Evolutionary conservation across 1,284 basidiomycete genomes (phyloP), one percentile per base, ranked within the genome.

Genomic region (Macrocystidia cucumis): DNA sequence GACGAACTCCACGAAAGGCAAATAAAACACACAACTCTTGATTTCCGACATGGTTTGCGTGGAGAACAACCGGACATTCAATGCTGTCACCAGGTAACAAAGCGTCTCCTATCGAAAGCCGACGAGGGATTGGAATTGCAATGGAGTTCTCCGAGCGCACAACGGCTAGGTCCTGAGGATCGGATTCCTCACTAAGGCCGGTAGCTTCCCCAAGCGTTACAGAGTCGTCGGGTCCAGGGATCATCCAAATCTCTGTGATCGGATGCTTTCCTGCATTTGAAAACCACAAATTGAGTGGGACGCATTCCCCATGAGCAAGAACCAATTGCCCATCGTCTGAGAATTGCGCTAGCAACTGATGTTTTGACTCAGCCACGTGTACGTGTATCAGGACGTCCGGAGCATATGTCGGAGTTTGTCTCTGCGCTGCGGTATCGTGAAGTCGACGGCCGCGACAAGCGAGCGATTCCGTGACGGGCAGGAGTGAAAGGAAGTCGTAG

Each of bases 201-300:
- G n/a, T n/a, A n/a, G n/a, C n/a, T 23, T 35, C 18, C 2, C 52
- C 54, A 4, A 81, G 33, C 69, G 73, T 80, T n/a, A 85, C 47
- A 40, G 73, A 74, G 50, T 85, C 77, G 16, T 75, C 68, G 12
- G 60, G 47, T 18, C 72, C 73, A 31, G 64, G 47, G 3, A 88
- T 60, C 37, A 84, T 52, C 85, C 85, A 89, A 19, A 83, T 49
- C 43, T 88, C 85, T 12, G 55, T 57, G 18, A 89, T 69, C 11
- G 64, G 49, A 29, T 56, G 62, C 9, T 56, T 60, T 3, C 86
- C 84, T 5, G 62, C 54, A 49, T 88, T 89, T 13, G 65, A 69
- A 29, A 89, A 52, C 63, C 67, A 70, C 16, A 88, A 41, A 18
- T 54, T 57, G 52, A 78, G 59, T 8, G 54, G 41, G 44, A 62